Conservation (phyloP, 2,329 filamentous ascomycete species). For the Fusarium phyllophilum region DNA sequence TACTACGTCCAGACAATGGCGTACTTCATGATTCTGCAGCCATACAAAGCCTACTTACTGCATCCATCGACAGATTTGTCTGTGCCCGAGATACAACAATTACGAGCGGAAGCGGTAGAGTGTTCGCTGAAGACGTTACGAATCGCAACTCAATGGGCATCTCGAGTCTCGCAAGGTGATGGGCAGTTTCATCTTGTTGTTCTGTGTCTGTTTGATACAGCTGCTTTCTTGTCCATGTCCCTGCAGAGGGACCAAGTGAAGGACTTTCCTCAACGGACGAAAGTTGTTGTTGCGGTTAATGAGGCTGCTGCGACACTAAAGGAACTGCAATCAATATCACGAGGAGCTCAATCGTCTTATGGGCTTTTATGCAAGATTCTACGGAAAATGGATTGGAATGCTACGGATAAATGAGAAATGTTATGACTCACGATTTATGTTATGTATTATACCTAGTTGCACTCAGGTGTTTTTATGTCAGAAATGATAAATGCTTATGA, state of each 20-base stretch:
- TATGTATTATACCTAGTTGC: background rate
- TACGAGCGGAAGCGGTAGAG: background rate
- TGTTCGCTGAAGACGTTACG: background rate
- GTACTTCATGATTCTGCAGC: conserved; percentile 10
- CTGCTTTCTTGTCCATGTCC: conserved; percentile 2
- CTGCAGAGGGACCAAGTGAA: background rate
- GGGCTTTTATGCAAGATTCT: background rate
- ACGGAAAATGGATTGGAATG: background rate
- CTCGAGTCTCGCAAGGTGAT: background rate
- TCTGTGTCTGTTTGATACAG: background rate
- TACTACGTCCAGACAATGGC: conserved; percentile 19
- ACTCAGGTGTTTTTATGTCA: background rate
- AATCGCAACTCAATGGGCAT: conserved; percentile 3
- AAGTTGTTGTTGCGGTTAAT: background rate
- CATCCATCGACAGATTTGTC: background rate
- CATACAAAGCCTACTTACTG: background rate
- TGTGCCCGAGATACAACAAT: background rate
- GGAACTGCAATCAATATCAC: background rate
- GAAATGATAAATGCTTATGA: background rate
- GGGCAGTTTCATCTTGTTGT: conserved; percentile 11
- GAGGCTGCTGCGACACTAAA: background rate
- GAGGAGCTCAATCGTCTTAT: conserved; percentile 6
- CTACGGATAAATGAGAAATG: background rate
- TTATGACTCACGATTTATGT: background rate
- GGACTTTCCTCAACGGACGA: background rate